Percentiles rank a stretch among this genome's conserved stretches.
Conservation (phyloP, 352 stramenopile species). For the Phytopythium cucurbitacearum region DNA sequence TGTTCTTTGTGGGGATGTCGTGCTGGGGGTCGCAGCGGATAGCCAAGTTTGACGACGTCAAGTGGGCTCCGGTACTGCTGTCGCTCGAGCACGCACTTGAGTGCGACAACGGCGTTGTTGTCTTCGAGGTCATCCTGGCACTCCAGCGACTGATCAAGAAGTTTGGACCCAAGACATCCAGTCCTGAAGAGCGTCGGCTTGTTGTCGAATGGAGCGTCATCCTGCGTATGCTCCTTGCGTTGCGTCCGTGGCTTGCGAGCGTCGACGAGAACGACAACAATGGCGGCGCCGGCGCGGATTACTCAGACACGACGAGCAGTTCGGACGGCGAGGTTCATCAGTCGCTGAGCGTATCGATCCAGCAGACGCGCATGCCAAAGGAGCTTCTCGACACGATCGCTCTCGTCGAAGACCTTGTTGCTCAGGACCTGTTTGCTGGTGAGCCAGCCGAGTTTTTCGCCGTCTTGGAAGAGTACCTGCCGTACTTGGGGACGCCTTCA, state of each 20-base stretch:
- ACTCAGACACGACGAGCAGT: too few species aligned
- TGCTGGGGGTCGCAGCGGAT: conserved; percentile 84
- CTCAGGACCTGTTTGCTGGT: conserved; percentile 49
- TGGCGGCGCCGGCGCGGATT: too few species aligned
- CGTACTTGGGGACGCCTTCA: conserved; percentile 49
- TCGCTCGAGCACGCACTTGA: conserved; percentile 56
- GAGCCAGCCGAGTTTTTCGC: conserved; percentile 73
- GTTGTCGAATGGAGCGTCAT: conserved; percentile 87
- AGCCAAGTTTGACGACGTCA: conserved; percentile 63
- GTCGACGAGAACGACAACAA: conserved; percentile 18
- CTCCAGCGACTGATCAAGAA: conserved; percentile 87
- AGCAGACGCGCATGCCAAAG: conserved; percentile 68
- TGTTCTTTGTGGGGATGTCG: conserved; percentile 89
- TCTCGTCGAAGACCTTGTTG: conserved; percentile 71
- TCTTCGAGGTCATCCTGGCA: conserved; percentile 86
- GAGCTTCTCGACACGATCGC: conserved; percentile 77
- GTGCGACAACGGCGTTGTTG: conserved; percentile 71
- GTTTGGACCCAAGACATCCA: conserved; percentile 45
- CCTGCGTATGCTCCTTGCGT: conserved; percentile 58
- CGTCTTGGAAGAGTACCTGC: conserved; percentile 70
- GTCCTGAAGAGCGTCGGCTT: conserved; percentile 15
- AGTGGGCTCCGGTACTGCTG: conserved; percentile 68
- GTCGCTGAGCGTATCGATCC: conserved; percentile 41
- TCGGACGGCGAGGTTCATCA: conserved; percentile 6
- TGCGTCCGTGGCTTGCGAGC: conserved; percentile 70